A percentile compares a stretch with the other conserved stretches of the same genome.
These are phyloP conservation scores for Singerocomus rubriflavus DNA, from an alignment of 1,284 basidiomycete genomes.

Conservation along the genomic window DNA sequence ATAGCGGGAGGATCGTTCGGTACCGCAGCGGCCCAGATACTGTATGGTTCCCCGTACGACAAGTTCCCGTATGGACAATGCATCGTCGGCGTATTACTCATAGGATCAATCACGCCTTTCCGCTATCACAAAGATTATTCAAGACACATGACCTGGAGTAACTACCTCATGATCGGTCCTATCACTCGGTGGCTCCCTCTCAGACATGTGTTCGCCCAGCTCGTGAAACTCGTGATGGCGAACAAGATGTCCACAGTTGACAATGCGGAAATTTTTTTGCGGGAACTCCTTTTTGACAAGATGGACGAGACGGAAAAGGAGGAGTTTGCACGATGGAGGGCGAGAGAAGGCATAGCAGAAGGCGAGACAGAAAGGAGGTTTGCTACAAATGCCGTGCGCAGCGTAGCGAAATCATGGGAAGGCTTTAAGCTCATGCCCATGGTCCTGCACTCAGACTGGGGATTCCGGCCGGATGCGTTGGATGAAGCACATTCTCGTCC, in stretches of 20 bases:
- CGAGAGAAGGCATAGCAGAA: slow-evolving; percentile 37
- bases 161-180: slow-evolving; percentile 48
- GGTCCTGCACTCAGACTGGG: slow-evolving; percentile 54
- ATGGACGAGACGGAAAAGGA: slow-evolving; percentile 43
- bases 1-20: slow-evolving; percentile 53
- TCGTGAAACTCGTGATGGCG: slow-evolving; percentile 35
- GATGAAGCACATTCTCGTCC: slow-evolving; percentile 44
- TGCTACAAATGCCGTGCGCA: slow-evolving; percentile 42
- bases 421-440: slow-evolving; percentile 47
- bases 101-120: slow-evolving; percentile 47
- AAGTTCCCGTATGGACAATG: slow-evolving; percentile 47
- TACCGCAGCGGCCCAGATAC: slow-evolving; percentile 51
- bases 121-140: slow-evolving; percentile 45
- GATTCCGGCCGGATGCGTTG: slow-evolving; percentile 41
- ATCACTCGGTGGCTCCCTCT: slow-evolving; percentile 41
- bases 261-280: slow-evolving; percentile 42
- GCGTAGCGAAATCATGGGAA: slow-evolving; percentile 49
- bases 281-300: slow-evolving; percentile 36
- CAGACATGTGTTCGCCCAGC: slow-evolving; percentile 32
- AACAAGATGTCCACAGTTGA: slow-evolving; percentile 38
- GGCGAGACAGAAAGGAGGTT: slow-evolving; percentile 43
- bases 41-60: slow-evolving; percentile 50
- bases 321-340: slow-evolving; percentile 41
- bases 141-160: slow-evolving; percentile 41
- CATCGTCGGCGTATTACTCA: slow-evolving; percentile 46